Base-by-base conservation (phyloP, 2,329 filamentous ascomycete species). In the Xylaria polymorpha region DNA sequence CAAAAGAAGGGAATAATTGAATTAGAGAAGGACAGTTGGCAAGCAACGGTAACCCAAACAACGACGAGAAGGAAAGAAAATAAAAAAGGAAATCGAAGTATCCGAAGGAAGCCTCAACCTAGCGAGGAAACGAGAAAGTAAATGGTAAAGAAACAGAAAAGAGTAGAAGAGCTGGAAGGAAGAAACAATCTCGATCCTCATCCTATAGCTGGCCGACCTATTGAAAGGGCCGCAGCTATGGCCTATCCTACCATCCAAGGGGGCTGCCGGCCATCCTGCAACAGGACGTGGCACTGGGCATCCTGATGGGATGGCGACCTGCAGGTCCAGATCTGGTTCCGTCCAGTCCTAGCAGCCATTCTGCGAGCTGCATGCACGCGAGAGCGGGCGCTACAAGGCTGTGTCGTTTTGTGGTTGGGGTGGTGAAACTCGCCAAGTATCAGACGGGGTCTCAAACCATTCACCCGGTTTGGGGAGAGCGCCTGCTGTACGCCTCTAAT, bases 301-400 rank as follows among this genome's bases (percentile, higher is more conserved):
- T 51, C 43, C 20, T 44, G 25, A 51, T 50, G 20, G 53, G 43
- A 58, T 29, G 63, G 25, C 25, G 44, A 7, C 55, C 15, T 64
- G 56, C 55, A 58, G 57, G 29, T n/a, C 50, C 39, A 22, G 48
- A 9, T 65, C 20, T 15, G 14, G 44, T 55, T 12, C 29, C 63
- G 32, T 43, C 67, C 66, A 68, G 56, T 61, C 29, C 25, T 20
- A n/a, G 44, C 37, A 29, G 29, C 29, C 18, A 41, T 46, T 56
- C 67, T 53, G 41, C n/a, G 25, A 22, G 22, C 10, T 44, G 46
- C 46, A 51, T 18, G 64, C 41, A 57, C 9, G 39, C 48, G 41
- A 60, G 37, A n/a, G 64, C 41, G 18, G 57, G 50, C 44, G 59
- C 67, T 51, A 25, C 39, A 84, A 69, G 89, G 88, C 81, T 90